Conservation (phyloP, 2,329 filamentous ascomycete species). For the Aureobasidium vineae region DNA sequence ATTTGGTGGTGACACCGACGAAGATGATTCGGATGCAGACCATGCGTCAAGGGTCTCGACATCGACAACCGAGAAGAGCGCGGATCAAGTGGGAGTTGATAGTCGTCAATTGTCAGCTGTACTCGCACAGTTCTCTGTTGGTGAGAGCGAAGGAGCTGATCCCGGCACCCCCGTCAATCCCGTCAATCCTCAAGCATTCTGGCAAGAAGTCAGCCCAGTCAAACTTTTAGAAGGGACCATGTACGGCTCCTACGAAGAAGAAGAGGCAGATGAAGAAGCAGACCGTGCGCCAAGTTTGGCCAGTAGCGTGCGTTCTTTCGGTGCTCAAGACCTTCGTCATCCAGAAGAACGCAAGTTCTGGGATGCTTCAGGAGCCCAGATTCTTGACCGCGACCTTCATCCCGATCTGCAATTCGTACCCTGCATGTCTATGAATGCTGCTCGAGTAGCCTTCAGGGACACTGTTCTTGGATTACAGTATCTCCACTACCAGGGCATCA, state of each 20-base stretch:
- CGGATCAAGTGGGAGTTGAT: constrained; percentile 17
- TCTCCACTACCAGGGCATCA: constrained; percentile 66
- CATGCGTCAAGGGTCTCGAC: constrained; percentile 40
- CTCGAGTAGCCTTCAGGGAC: constrained; percentile 83
- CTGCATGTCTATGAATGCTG: constrained; percentile 81
- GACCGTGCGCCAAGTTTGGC: constrained; percentile 75
- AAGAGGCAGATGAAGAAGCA: constrained; percentile 21
- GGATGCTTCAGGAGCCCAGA: constrained; percentile 41
- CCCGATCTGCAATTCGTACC: constrained; percentile 93
- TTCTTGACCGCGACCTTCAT: constrained; percentile 63
- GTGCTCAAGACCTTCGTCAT: constrained; percentile 43
- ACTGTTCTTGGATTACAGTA: constrained; percentile 93
- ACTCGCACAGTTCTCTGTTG: constrained; percentile 13
- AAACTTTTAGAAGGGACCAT: constrained; percentile 66
- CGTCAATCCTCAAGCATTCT: constrained; percentile 1
- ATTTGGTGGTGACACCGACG: constrained; percentile 63
- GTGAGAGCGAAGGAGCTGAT: constrained; percentile 24
- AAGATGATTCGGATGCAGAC: constrained; percentile 46
- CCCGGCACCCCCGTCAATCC: constrained; percentile 27
- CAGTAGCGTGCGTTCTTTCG: constrained; percentile 55
- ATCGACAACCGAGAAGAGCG: constrained; percentile 31
- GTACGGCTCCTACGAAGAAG: constrained; percentile 66
- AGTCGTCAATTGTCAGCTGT: constrained; percentile 16
- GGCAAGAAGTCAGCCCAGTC: constrained; percentile 10
- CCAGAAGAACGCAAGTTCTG: constrained; percentile 48